Conservation (phyloP, 345 rosid species). For the Geranium rotundifolium region DNA sequence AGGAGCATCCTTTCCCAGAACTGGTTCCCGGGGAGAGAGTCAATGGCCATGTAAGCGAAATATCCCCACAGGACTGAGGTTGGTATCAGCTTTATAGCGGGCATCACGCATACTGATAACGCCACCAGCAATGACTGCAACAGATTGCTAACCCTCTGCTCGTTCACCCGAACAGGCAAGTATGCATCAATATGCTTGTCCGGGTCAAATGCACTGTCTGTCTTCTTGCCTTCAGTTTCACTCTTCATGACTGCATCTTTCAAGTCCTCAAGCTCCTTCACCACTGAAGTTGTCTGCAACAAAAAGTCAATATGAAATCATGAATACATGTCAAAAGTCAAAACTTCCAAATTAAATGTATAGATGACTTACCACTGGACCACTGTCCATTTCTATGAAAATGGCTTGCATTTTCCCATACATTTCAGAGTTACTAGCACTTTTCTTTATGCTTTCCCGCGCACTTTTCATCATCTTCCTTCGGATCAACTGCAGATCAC, state of each 20-base stretch:
- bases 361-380: conserved; percentile 36
- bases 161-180: conserved; percentile 80
- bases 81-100: conserved; percentile 64
- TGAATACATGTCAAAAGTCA: too few species aligned
- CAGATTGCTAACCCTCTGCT: conserved; percentile 72
- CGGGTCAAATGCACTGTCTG: conserved; percentile 40
- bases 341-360: neutral
- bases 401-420: conserved; percentile 62
- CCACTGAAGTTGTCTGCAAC: conserved; percentile 27
- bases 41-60: conserved; percentile 83
- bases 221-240: conserved; percentile 18
- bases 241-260: conserved; percentile 58
- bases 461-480: conserved; percentile 68
- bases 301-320: neutral
- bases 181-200: conserved; percentile 70
- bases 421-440: conserved; percentile 48
- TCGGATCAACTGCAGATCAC: conserved; percentile 34
- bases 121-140: conserved; percentile 66
- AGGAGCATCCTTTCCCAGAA: conserved; percentile 72
- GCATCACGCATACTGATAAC: conserved; percentile 48
- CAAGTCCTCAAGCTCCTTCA: conserved; percentile 51
- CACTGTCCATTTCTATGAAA: conserved; percentile 51
- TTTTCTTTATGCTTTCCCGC: conserved; percentile 51
- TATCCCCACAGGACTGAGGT: conserved; percentile 85
- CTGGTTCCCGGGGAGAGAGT: conserved; percentile 84